A percentile compares a stretch with the other conserved stretches of the same genome.
phyloP scores from a whole-genome alignment of 2,329 filamentous ascomycete genomes.

The Monosporascus sp. region DNA sequence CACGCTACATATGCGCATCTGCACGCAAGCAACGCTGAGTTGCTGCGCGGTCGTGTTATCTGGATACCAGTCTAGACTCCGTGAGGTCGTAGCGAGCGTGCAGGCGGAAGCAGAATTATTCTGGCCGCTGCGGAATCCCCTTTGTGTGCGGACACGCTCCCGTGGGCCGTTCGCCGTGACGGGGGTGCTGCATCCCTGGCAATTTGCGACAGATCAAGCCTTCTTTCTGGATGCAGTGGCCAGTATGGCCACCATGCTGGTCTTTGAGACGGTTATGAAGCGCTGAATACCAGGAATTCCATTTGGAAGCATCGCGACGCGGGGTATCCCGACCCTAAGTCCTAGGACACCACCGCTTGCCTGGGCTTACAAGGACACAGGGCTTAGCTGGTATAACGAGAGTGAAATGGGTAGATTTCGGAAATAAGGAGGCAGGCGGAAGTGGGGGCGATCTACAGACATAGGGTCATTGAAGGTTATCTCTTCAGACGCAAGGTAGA shows the following conservation, averaged over 20 bases:
- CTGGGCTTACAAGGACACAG: constrained; percentile 17
- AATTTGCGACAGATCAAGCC: constrained; percentile 11
- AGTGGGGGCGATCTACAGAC: too few relatives aligned
- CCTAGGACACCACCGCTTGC: constrained; percentile 20
- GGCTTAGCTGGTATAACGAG: constrained; percentile 11
- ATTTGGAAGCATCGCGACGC: constrained; percentile 17
- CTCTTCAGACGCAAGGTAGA: too few relatives aligned
- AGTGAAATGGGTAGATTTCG: too few relatives aligned
- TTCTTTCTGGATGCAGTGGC: constrained; percentile 15
- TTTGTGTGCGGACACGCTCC: constrained; percentile 20
- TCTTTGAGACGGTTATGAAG: constrained; percentile 21
- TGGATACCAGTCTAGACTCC: constrained; percentile 15
- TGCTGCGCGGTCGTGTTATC: constrained; percentile 12
- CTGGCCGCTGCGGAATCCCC: constrained; percentile 11
- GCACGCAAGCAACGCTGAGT: too few relatives aligned
- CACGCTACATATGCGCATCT: constrained; percentile 18
- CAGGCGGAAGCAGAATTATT: constrained; percentile 14
- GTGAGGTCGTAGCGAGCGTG: constrained; percentile 15
- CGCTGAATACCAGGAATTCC: constrained; percentile 13
- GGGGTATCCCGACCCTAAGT: constrained; percentile 9
- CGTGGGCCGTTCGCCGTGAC: constrained; percentile 24
- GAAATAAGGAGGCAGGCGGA: too few relatives aligned
- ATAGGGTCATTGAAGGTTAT: too few relatives aligned
- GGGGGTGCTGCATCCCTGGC: constrained; percentile 13
- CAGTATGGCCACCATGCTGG: constrained; percentile 16